Base-by-base conservation (phyloP, 257 asterid genomes). In the Fraxinus pennsylvanica region DNA sequence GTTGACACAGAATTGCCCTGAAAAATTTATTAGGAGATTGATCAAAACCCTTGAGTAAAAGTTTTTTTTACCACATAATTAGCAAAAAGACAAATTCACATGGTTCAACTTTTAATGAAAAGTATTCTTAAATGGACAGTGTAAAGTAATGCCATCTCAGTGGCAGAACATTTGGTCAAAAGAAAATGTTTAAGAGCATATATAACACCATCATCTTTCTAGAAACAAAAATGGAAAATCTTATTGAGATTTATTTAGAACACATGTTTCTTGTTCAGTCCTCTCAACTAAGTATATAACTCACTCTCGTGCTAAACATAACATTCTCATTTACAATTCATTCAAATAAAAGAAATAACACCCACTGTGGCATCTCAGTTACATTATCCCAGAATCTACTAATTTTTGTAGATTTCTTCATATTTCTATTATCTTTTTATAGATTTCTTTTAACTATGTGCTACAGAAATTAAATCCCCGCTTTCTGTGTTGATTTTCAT, bases 1-100 rank as follows among this genome's bases (percentile, higher is more conserved):
- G 99, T 96, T 67, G 99, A 94, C 69, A 96, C 99, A 25, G 97
- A 88, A 86, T 96, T 96, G 68, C 94, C 95, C 99, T 96, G 93
- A 74, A 87, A 87, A 43, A 50, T n/a, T 38, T 68, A 61, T 27
- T 33, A n/a, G 68, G 68, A 12, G 15, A 43, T 12, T 43, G 52
- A 43, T 43, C 52, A 43, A 12, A 43, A 43, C 52, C 17, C 17
- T 39, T 63, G 35, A 9, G 38, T 69, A 72, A 19, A 75, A 68
- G 39, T 39, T 65, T 61, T 65, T 61, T 8, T 39, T 30, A n/a
- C 38, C 67, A 29, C 47, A 47, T 57, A 76, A 69, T 32, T 19
- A 61, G 36, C 33, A 63, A 63, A 17, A n/a, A 36, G 29, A 52
- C 54, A 63, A 43, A 57, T 72, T 50, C 38, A 13, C 59, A 17